phyloP scores from a whole-genome alignment of 192 early-diverging fungal species.

The Entomortierella beljakovae region DNA sequence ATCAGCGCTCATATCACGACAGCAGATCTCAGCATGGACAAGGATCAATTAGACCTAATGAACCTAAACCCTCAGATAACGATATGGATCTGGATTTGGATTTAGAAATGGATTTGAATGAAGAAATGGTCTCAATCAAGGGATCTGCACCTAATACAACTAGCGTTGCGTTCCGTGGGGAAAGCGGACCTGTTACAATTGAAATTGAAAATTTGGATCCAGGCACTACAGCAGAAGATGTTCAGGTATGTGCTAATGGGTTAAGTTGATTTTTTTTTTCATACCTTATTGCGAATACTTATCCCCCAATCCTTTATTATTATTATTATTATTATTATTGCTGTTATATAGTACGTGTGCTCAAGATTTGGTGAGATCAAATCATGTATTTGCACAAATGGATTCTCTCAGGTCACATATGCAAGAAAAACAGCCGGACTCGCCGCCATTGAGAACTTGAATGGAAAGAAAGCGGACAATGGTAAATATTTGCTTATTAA shows the following conservation, averaged over 20 bases:
- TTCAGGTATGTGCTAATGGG: conserved; percentile 49
- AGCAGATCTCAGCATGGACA: conserved; percentile 8
- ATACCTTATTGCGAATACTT: background rate
- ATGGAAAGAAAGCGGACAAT: conserved; percentile 62
- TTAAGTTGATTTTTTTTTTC: background rate
- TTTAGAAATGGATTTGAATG: conserved; percentile 39
- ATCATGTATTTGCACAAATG: conserved; percentile 51
- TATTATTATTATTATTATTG: background rate
- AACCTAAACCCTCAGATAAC: background rate
- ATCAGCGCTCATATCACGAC: background rate
- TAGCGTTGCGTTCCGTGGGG: conserved; percentile 56
- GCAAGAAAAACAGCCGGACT: conserved; percentile 55
- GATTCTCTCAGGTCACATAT: conserved; percentile 63
- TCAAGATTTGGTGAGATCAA: conserved; percentile 52
- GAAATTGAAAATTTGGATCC: conserved; percentile 63
- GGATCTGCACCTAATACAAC: conserved; percentile 36
- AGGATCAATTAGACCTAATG: conserved; percentile 6
- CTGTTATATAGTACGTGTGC: conserved; percentile 36
- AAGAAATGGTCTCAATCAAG: conserved; percentile 17
- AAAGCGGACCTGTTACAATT: conserved; percentile 60
- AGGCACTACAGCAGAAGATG: conserved; percentile 60
- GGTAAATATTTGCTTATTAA: conserved; percentile 44
- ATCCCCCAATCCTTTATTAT: too few species aligned
- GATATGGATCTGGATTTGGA: conserved; percentile 15
- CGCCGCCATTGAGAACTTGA: conserved; percentile 57